These are phyloP conservation scores for Spergularia bocconei DNA, from an alignment of 148 eudicot genomes.

Conservation along the genomic window DNA sequence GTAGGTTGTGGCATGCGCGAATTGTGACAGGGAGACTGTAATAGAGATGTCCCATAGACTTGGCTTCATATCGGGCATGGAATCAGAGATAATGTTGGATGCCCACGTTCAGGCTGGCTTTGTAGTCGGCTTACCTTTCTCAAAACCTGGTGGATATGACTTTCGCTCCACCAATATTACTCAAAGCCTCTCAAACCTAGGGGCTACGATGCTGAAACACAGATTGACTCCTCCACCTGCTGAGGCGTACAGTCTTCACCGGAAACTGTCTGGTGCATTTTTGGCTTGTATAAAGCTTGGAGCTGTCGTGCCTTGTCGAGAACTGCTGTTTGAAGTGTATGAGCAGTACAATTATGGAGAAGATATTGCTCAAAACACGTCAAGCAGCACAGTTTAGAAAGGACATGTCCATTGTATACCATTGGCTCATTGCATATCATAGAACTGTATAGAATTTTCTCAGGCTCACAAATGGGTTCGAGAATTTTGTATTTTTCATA, in stretches of 20 bases:
- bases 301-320: slow-evolving; percentile 95
- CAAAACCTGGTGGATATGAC: slow-evolving; percentile 76
- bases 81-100: slow-evolving; percentile 82
- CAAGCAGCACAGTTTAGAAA: slow-evolving; percentile 25
- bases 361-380: slow-evolving; percentile 24
- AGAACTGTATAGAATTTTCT: slow-evolving; percentile 14
- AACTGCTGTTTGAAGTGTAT: slow-evolving; percentile 61
- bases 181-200: slow-evolving; percentile 72
- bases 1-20: slow-evolving; percentile 87
- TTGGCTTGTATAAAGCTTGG: slow-evolving; percentile 94
- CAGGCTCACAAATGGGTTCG: background rate
- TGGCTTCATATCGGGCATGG: slow-evolving; percentile 82
- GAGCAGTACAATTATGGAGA: slow-evolving; percentile 59
- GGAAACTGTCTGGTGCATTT: slow-evolving; percentile 94
- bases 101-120: slow-evolving; percentile 96
- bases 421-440: background rate
- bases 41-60: slow-evolving; percentile 85
- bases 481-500: slow-evolving; percentile 2
- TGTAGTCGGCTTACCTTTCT: slow-evolving; percentile 87
- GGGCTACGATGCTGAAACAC: slow-evolving; percentile 89
- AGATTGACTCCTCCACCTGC: slow-evolving; percentile 94
- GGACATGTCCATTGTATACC: background rate
- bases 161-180: slow-evolving; percentile 74
- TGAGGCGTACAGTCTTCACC: slow-evolving; percentile 92
- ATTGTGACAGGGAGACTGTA: slow-evolving; percentile 64